These are phyloP conservation scores for Pestalotiopsis fici DNA, from an alignment of 2,329 filamentous ascomycete genomes.

Conservation along the genomic window DNA sequence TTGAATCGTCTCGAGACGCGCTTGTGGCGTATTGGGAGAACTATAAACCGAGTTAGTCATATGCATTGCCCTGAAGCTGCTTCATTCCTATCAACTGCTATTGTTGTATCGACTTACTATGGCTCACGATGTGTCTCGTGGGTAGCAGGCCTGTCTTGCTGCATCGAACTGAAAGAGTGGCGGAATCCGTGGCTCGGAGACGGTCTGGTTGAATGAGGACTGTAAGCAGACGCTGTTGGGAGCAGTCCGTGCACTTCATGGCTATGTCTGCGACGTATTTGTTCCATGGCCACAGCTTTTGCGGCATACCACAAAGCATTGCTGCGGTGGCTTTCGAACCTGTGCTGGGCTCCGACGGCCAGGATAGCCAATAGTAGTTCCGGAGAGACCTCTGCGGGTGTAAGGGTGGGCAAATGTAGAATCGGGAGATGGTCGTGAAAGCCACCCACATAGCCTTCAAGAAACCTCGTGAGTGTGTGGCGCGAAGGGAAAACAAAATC, in stretches of 20 bases:
- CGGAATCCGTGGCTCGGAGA: slow-evolving; percentile 59
- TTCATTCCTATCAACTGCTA: too few species aligned
- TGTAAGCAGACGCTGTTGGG: slow-evolving; percentile 59
- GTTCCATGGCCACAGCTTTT: slow-evolving; percentile 58
- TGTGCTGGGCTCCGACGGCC: slow-evolving; percentile 68
- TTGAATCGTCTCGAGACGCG: slow-evolving; percentile 66
- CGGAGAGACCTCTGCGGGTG: slow-evolving; percentile 63
- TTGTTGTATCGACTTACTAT: slow-evolving; percentile 44
- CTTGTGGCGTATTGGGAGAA: slow-evolving; percentile 59
- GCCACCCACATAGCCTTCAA: slow-evolving; percentile 70
- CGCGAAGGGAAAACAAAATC: slow-evolving; percentile 71
- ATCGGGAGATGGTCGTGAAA: slow-evolving; percentile 62
- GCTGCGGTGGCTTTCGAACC: slow-evolving; percentile 60
- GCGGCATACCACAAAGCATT: slow-evolving; percentile 64
- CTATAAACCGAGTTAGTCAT: slow-evolving; percentile 30
- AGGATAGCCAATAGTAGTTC: slow-evolving; percentile 69
- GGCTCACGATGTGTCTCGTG: slow-evolving; percentile 61
- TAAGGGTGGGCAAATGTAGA: slow-evolving; percentile 68
- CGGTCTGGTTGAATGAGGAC: slow-evolving; percentile 59
- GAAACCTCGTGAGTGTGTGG: slow-evolving; percentile 67
- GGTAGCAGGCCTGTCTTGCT: slow-evolving; percentile 56
- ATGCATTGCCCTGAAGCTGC: neutral
- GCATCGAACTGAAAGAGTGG: slow-evolving; percentile 60
- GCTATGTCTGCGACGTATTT: slow-evolving; percentile 58
- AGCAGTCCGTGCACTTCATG: slow-evolving; percentile 58